Evolutionary conservation across 257 asterid species (phyloP).

Genomic region (Forsythia viridissima): DNA sequence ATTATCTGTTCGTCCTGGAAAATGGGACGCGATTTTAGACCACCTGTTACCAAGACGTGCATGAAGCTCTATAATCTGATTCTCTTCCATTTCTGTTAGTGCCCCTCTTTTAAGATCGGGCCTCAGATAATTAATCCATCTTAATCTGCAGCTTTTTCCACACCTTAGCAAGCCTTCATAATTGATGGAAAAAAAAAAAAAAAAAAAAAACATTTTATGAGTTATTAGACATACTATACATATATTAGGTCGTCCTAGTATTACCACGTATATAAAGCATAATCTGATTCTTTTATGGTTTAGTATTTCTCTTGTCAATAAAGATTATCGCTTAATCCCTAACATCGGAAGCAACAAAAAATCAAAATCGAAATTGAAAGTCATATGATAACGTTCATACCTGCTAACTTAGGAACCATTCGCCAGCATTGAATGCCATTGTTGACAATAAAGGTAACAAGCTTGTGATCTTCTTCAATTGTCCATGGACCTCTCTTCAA

Average conservation of each 20-base stretch:
- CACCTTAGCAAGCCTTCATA: constrained; percentile 51
- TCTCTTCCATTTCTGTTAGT: constrained; percentile 57
- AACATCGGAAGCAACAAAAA: background rate
- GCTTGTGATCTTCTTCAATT: constrained; percentile 65
- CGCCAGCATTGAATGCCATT: constrained; percentile 76
- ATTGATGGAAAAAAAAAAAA: background rate
- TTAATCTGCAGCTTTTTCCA: constrained; percentile 70
- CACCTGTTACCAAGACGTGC: constrained; percentile 72
- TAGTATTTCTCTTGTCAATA: too few relatives aligned
- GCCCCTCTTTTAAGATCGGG: constrained; percentile 72
- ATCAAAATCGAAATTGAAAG: too few relatives aligned
- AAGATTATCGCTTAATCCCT: background rate
- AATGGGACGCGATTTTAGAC: constrained; percentile 73
- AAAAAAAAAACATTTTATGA: too few relatives aligned
- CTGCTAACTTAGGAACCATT: constrained; percentile 70
- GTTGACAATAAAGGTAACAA: constrained; percentile 46
- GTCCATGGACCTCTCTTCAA: constrained; percentile 81
- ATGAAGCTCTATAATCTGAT: constrained; percentile 68
- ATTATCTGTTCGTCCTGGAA: constrained; percentile 71
- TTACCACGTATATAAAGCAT: too few relatives aligned
- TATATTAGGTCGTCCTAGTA: background rate
- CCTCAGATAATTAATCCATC: constrained; percentile 66
- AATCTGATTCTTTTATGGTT: too few relatives aligned
- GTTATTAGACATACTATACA: background rate
- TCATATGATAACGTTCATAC: constrained; percentile 17